Evolutionary conservation across 2,329 filamentous ascomycete genomes (phyloP).

Genomic region (Coleophoma eucalyptorum): DNA sequence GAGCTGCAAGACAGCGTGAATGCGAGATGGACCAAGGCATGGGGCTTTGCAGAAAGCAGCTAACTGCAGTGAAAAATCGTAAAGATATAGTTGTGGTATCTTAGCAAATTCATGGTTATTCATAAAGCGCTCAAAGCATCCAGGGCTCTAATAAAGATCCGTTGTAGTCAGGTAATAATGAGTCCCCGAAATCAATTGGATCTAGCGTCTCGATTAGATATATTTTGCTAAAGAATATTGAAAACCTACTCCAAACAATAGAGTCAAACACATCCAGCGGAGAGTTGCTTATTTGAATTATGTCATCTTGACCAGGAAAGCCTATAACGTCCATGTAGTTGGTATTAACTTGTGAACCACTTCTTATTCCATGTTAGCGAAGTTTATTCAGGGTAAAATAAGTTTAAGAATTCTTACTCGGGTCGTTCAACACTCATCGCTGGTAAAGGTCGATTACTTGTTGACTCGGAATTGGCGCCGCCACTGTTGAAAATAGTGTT

Average conservation of each 20-base stretch:
- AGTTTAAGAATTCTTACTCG: background rate
- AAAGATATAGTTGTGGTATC: too few relatives aligned
- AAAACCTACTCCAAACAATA: slow-evolving; percentile 55
- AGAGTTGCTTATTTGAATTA: slow-evolving; percentile 45
- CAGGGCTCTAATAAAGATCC: background rate
- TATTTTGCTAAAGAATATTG: background rate
- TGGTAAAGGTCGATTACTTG: background rate
- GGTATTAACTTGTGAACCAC: slow-evolving; percentile 48
- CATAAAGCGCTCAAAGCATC: background rate
- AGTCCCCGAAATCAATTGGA: background rate
- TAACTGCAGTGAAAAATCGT: background rate
- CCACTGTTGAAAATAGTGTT: too few relatives aligned
- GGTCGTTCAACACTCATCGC: background rate
- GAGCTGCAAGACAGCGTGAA: slow-evolving; percentile 35
- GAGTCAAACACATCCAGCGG: slow-evolving; percentile 62
- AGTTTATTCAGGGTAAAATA: slow-evolving; percentile 53
- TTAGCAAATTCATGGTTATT: too few relatives aligned
- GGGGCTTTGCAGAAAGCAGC: slow-evolving; percentile 15
- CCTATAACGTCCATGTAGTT: too few relatives aligned
- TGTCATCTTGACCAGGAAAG: slow-evolving; percentile 29
- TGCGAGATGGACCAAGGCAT: slow-evolving; percentile 27
- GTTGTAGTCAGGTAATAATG: background rate
- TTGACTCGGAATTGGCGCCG: background rate
- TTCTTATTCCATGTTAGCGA: slow-evolving; percentile 51
- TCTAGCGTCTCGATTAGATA: background rate